Conservation (phyloP, 108 stramenopile genomes). For the Cylindrotheca fusiformis region DNA sequence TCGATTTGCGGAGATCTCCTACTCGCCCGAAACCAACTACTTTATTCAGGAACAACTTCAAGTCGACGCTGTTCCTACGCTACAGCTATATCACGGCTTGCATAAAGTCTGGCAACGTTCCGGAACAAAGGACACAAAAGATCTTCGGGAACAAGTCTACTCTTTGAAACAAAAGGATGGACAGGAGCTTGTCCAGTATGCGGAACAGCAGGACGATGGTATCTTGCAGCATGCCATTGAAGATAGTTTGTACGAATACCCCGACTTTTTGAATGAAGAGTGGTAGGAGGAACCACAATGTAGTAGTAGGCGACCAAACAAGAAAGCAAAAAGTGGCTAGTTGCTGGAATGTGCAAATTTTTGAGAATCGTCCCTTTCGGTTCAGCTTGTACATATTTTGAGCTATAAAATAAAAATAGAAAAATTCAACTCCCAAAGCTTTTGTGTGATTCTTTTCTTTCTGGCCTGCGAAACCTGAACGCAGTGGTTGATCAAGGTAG, state of each 20-base stretch:
- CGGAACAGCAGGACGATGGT: conserved; percentile 25
- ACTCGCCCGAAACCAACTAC: neutral
- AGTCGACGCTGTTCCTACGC: conserved; percentile 18
- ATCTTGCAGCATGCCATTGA: conserved; percentile 18
- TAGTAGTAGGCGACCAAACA: too few relatives aligned
- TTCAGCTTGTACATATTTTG: too few relatives aligned
- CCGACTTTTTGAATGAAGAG: conserved; percentile 28
- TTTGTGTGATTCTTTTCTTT: too few relatives aligned
- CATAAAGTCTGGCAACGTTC: conserved; percentile 16
- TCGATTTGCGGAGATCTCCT: conserved; percentile 22
- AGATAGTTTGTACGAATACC: conserved; percentile 25
- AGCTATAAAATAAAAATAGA: too few relatives aligned
- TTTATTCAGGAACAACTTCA: conserved; percentile 21
- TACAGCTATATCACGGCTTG: conserved; percentile 23
- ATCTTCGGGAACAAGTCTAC: conserved; percentile 1
- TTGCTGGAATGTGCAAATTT: too few relatives aligned
- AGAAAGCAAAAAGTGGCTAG: too few relatives aligned
- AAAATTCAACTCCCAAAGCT: too few relatives aligned
- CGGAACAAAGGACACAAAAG: conserved; percentile 6
- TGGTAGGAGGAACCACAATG: too few relatives aligned
- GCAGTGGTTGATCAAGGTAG: too few relatives aligned
- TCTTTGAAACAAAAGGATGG: neutral
- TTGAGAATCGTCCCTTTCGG: too few relatives aligned
- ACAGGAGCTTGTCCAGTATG: conserved; percentile 3
- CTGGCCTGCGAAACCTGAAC: too few relatives aligned